Evolutionary conservation across 2,329 filamentous ascomycete genomes (phyloP), one percentile per base, ranked within the genome.

Genomic region (Clarireedia sp.): DNA sequence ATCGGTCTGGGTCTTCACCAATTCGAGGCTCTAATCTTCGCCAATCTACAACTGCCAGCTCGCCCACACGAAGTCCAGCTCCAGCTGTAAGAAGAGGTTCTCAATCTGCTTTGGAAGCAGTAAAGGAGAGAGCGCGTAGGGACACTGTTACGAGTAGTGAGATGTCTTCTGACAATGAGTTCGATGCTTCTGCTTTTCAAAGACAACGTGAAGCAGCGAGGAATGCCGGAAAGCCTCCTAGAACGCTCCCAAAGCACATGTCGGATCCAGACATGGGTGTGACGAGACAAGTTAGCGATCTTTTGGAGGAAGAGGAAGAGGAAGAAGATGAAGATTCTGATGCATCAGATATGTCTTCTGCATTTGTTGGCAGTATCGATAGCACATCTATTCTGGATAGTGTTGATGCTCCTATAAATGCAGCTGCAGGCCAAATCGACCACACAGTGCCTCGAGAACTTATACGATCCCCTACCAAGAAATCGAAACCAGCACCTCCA

Each of bases 1-100:
- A 83, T 62, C 84, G 92, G 55, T 89, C 91, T 24, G 92, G 89
- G 10, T 96, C 91, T 0, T 96, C 92, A 48, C 92, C 92, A 3
- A 84, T 88, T 38, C 85, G 89, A 62, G 81, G 79, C 14, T 84
- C 83, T 16, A 82, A 79, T 57, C 71, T 82, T 24, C 77, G 78
- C 45, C 83, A 85, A 57, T 75, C 78, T 3, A 68, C 75, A 10
- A 69, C 90, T 16, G 89, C 89, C 10, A 95, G 89, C 0, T 96
- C 92, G 48, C 91, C 91, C 1, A 72, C 74, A 6, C 66, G 68
- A 16, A 65, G 74, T 62, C 56, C 74, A 59, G 51, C 72, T 68
- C 61, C 64, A n/a, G 67, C 70, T 37, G 63, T 71, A 17, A 76
- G 86, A 17, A 76, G 86, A 62, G 86, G 85, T 10, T 91, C 88